Base-by-base conservation (phyloP, 495 filamentous ascomycete genomes). In the Tuber brumale region DNA sequence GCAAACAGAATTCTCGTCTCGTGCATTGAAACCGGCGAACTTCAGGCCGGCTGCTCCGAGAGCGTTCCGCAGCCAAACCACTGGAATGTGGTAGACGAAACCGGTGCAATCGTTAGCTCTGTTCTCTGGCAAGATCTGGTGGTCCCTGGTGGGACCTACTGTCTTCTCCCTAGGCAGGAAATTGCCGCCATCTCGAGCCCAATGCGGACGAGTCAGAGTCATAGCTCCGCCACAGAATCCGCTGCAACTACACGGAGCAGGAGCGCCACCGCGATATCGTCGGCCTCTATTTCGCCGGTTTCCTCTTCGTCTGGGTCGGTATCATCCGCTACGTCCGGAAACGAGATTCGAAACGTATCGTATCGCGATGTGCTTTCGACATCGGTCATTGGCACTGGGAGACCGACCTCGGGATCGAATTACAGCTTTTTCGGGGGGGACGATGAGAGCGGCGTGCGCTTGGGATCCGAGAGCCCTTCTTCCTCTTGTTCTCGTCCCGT, bases 11-110 rank as follows among this genome's bases (percentile, higher is more conserved):
- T 66, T 31, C 57, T 66, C 57, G 27, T 66, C 57, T 66, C 57
- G 57, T 66, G 57, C 57, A 66, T 66, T 66, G 57, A 66, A 66
- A 66, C 57, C 27, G 57, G 57, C 57, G 57, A 66, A 31, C 57
- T 66, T 14, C 57, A 66, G 10, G 57, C 57, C 57, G 57, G 57
- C 57, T 66, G 57, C 57, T 31, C 57, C 57, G 57, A 66, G n/a
- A 66, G 27, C 57, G 57, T 66, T 66, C 57, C 57, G n/a, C 57
- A 66, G 27, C 57, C 57, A 66, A 66, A 31, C 57, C 31, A 66
- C 57, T 66, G 57, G 57, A 66, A 66, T 31, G 57, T 66, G 57
- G 57, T 66, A 31, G 57, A 66, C 14, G 57, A 66, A 66, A 66
- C 57, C 4, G 57, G 57, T n/a, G 57, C 57, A 31, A 66, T 66